Conservation (phyloP, 2,329 filamentous ascomycete species). For the Emmonsiellopsis sp. region DNA sequence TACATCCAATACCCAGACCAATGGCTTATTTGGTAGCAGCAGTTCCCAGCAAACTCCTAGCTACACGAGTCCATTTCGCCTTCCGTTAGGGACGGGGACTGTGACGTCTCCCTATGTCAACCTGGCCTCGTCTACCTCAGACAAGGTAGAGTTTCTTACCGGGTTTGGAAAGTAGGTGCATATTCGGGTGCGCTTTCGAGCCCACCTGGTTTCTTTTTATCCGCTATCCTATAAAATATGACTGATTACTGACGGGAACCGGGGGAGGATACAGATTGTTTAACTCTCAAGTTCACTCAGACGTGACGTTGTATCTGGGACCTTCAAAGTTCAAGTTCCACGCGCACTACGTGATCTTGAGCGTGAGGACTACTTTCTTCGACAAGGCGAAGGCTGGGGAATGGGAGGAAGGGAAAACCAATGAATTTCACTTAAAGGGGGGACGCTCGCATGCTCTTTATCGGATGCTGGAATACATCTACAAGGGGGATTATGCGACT, state of each 20-base stretch:
- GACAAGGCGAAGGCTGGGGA: not conserved
- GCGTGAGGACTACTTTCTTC: not conserved
- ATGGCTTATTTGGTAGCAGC: too few species aligned
- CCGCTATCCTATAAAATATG: too few species aligned
- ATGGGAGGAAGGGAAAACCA: not conserved
- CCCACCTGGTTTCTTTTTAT: too few species aligned
- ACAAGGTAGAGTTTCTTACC: too few species aligned
- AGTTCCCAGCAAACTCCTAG: too few species aligned
- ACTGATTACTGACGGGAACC: too few species aligned
- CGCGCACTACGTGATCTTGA: not conserved
- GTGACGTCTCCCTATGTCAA: too few species aligned
- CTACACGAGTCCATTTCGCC: too few species aligned
- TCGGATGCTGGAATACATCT: not conserved
- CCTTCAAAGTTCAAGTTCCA: not conserved
- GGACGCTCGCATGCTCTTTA: not conserved
- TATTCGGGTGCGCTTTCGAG: too few species aligned
- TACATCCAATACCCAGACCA: too few species aligned
- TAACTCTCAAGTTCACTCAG: not conserved
- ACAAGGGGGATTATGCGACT: not conserved
- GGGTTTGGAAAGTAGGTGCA: too few species aligned
- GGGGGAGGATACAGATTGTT: not conserved
- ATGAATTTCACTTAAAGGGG: not conserved
- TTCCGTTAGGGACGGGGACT: accelerated
- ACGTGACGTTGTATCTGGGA: not conserved
- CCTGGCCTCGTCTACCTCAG: too few species aligned